Base-by-base conservation (phyloP, 192 early-diverging fungal species). In the Tieghemiomyces parasiticus region DNA sequence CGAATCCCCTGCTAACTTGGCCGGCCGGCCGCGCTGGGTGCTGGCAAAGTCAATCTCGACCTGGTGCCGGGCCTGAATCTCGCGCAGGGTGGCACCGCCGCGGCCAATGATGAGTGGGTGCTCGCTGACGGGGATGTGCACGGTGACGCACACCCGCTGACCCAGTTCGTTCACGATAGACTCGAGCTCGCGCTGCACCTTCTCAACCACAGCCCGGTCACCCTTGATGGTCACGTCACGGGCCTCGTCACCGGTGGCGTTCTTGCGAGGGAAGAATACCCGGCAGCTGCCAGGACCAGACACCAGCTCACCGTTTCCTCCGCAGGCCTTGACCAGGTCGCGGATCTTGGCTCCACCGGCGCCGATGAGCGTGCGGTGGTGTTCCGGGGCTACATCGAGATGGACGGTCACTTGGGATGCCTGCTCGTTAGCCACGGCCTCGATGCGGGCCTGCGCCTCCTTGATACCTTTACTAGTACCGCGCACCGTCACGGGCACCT, bases 71-170 rank as follows among this genome's bases (percentile, higher is more conserved):
- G 72, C 75, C 74, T 87, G 80, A 58, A 93, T 71, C 35, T 80
- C 74, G 63, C 80, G 80, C 60, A 95, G 82, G 25, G 76, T 65
- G 10, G 75, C 62, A 32, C 90, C 91, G 47, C 75, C 78, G 35
- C 83, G 80, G 14, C 93, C 93, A 61, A 93, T 95, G 38, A 95
- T 69, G 44, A 78, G 74, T 16, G 83, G 78, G 64, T 93, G 89
- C 48, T 91, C 75, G 14, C 78, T 74, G 13, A 73, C 78, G 0
- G 91, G 91, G 59, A 95, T 80, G 44, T 60, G 38, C n/a, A 92
- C 64, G 2, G 59, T 61, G 4, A 81, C 44, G 9, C 79, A 80
- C 26, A 70, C 67, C 62, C 81, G 74, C 63, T 76, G 75, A 65
- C 84, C 73, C 60, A 79, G 75, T 58, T 81, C 76, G 12, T 65